phyloP scores from a whole-genome alignment of 352 stramenopile genomes.

The Phytopythium sindhum region DNA sequence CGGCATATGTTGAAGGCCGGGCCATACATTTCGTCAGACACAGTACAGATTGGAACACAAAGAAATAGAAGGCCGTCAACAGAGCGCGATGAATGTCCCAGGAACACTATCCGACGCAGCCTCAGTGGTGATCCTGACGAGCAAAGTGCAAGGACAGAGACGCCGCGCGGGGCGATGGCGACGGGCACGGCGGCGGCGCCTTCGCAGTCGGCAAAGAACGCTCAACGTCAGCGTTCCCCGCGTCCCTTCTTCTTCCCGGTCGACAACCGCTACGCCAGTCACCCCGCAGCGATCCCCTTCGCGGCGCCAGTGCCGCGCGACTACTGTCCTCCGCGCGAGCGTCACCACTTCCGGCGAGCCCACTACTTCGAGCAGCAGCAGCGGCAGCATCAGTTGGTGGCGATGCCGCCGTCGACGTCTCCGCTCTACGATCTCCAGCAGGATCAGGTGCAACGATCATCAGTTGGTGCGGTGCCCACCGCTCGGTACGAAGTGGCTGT shows the following conservation, averaged over 20 bases:
- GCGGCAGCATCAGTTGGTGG: not conserved
- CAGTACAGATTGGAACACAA: not conserved
- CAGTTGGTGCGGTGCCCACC: not conserved
- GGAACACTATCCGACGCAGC: not conserved
- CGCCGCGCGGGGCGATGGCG: not conserved
- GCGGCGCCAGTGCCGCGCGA: constrained; percentile 3
- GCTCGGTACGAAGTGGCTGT: constrained; percentile 1
- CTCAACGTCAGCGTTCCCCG: not conserved
- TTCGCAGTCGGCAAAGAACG: not conserved
- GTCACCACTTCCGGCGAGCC: not conserved
- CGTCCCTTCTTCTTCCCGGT: not conserved
- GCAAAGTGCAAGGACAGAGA: not conserved
- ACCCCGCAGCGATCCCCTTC: not conserved
- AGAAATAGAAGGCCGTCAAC: not conserved
- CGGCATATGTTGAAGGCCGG: not conserved
- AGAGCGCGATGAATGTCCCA: not conserved
- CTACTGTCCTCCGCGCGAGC: not conserved
- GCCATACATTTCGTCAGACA: not conserved
- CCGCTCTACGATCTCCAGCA: not conserved
- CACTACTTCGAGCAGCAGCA: not conserved
- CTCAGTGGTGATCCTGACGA: not conserved
- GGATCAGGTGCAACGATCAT: not conserved
- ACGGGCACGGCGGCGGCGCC: not conserved
- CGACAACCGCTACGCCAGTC: not conserved
- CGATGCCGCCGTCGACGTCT: constrained; percentile 1